A percentile compares a stretch with the other conserved stretches of the same genome.
These are phyloP conservation scores for Candida tammaniensis DNA, from an alignment of 805 yeast species.

Conservation along the genomic window DNA sequence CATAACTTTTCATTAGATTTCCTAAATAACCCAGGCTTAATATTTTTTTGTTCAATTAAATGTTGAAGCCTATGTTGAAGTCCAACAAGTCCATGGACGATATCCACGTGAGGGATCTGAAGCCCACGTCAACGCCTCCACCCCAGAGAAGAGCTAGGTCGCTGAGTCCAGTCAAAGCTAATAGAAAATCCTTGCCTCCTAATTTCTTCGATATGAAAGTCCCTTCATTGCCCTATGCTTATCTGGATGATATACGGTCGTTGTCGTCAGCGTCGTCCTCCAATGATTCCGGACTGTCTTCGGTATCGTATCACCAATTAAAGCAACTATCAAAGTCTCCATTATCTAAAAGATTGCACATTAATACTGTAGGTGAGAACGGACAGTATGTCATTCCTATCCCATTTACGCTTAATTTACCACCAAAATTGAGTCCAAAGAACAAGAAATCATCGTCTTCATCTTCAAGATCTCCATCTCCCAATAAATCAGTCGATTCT, in stretches of 20 bases:
- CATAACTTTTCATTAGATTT: too few relatives aligned
- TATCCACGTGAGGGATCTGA: conserved; percentile 2
- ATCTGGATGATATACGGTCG: conserved; percentile 24
- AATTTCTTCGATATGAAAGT: conserved; percentile 19
- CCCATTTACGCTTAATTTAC: conserved; percentile 39
- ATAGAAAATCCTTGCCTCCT: conserved; percentile 23
- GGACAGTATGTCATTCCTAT: conserved; percentile 38
- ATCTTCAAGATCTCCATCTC: conserved; percentile 7
- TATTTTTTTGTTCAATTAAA: too few relatives aligned
- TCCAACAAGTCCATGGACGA: conserved; percentile 10
- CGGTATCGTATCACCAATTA: conserved; percentile 9
- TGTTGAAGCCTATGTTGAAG: too few relatives aligned
- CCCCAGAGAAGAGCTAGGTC: conserved; percentile 29
- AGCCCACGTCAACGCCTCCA: too few relatives aligned
- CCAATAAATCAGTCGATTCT: neutral
- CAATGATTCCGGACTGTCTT: neutral
- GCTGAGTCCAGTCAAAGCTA: conserved; percentile 30
- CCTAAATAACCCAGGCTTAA: too few relatives aligned
- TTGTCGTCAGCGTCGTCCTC: conserved; percentile 20
- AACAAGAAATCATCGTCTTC: conserved; percentile 13
- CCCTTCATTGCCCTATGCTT: conserved; percentile 18
- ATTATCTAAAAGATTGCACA: conserved; percentile 33
- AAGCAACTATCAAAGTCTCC: conserved; percentile 32
- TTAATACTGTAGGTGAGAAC: conserved; percentile 18
- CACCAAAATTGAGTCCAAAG: conserved; percentile 36